A percentile compares a stretch with the other conserved stretches of the same genome.
Conservation (phyloP, 2,329 filamentous ascomycete genomes). For the Nemania sp. region DNA sequence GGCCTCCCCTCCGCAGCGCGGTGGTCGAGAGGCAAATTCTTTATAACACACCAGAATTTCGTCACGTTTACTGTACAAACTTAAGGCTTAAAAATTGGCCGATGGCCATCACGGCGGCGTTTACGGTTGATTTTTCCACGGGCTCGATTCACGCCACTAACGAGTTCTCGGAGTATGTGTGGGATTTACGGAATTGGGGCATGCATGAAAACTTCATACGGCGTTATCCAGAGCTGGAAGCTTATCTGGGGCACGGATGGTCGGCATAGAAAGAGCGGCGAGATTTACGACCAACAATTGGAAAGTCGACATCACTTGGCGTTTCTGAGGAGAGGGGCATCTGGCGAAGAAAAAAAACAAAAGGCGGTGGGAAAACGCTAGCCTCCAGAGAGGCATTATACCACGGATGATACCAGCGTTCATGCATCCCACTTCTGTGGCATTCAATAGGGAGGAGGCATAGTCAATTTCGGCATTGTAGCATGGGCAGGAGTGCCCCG, state of each 20-base stretch:
- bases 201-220: conserved; percentile 32
- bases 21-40: conserved; percentile 42
- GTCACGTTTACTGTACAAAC: conserved; percentile 40
- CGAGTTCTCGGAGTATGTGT: conserved; percentile 32
- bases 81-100: conserved; percentile 44
- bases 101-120: conserved; percentile 30
- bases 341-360: neutral
- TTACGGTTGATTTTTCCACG: conserved; percentile 33
- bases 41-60: conserved; percentile 45
- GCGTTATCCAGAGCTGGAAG: conserved; percentile 36
- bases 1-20: conserved; percentile 41
- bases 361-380: conserved; percentile 2
- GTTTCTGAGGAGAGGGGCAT: conserved; percentile 11
- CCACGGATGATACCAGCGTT: conserved; percentile 15
- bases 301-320: conserved; percentile 15
- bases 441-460: conserved; percentile 7
- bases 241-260: conserved; percentile 20
- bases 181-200: conserved; percentile 35
- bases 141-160: conserved; percentile 35
- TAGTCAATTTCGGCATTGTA: neutral
- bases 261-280: conserved; percentile 25
- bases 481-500: conserved; percentile 1
- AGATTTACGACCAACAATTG: too few species aligned
- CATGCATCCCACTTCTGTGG: conserved; percentile 1
- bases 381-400: conserved; percentile 19